Percentiles rank a stretch among this genome's conserved stretches.
phyloP scores from a whole-genome alignment of 345 rosid species.

The Trapa bicornis region DNA sequence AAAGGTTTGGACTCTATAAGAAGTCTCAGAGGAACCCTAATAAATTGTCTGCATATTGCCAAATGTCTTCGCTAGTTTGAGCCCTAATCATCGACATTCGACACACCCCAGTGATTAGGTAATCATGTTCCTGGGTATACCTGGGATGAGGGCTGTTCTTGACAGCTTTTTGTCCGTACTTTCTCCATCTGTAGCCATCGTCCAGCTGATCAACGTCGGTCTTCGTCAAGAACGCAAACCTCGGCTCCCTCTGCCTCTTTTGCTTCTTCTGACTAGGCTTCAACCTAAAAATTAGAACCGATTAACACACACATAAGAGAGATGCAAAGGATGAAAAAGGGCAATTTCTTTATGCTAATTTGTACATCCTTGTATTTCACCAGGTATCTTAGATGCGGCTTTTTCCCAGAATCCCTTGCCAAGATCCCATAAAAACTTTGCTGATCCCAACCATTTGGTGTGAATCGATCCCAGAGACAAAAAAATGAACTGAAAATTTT shows the following conservation, averaged over 20 bases:
- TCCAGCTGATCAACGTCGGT: conserved; percentile 14
- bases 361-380: not conserved
- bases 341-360: not conserved
- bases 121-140: conserved; percentile 8
- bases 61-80: not conserved
- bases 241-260: conserved; percentile 8
- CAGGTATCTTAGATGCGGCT: not conserved
- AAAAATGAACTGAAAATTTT: not conserved
- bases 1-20: not conserved
- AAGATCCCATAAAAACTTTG: not conserved
- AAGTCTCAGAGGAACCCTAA: not conserved
- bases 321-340: not conserved
- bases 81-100: not conserved
- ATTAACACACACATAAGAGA: not conserved
- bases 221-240: conserved; percentile 14
- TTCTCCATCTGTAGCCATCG: conserved; percentile 38
- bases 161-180: conserved; percentile 37
- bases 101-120: not conserved
- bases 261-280: conserved; percentile 10
- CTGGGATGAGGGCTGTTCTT: conserved; percentile 29
- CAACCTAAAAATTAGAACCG: conserved; percentile 2
- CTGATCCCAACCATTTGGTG: not conserved
- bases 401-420: not conserved
- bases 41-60: not conserved
- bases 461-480: not conserved